A percentile compares a stretch with the other conserved stretches of the same genome.
These are phyloP conservation scores for Trichophyton benhamiae DNA, from an alignment of 2,329 filamentous ascomycete species.

Conservation along the genomic window DNA sequence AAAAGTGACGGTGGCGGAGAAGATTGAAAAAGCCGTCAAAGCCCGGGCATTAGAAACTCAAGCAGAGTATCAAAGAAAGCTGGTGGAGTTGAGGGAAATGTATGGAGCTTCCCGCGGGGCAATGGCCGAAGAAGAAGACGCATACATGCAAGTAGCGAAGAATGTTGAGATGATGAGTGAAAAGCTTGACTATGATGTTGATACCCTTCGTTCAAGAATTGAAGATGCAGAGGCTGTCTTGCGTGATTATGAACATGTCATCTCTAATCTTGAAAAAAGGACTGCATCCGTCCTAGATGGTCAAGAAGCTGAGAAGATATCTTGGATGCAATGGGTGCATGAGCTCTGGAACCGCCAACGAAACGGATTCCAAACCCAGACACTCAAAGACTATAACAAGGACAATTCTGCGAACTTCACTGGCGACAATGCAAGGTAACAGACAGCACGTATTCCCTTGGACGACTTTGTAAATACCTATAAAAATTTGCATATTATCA, in stretches of 20 bases:
- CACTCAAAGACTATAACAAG: no score
- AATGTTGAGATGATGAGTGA: conserved; percentile 71
- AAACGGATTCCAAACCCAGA: background rate
- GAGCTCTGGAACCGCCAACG: background rate
- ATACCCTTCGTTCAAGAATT: conserved; percentile 64
- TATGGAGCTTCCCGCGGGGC: conserved; percentile 51
- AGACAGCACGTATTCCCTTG: background rate
- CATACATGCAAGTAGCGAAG: conserved; percentile 58
- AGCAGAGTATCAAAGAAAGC: conserved; percentile 53
- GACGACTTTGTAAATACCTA: background rate
- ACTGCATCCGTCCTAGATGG: conserved; percentile 51
- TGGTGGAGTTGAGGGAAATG: conserved; percentile 54
- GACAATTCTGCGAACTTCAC: background rate
- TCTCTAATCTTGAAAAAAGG: conserved; percentile 55
- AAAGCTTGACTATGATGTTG: conserved; percentile 85
- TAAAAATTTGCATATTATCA: background rate
- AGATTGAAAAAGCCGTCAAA: conserved; percentile 53
- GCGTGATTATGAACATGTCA: conserved; percentile 64
- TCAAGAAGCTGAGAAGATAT: conserved; percentile 45
- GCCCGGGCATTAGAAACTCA: conserved; percentile 55
- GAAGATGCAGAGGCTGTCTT: conserved; percentile 79
- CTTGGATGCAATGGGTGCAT: conserved; percentile 46
- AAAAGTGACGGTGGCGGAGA: conserved; percentile 32
- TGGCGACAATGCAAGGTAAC: background rate
- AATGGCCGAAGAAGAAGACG: conserved; percentile 54